These are phyloP conservation scores for Jaminaea rosea DNA, from an alignment of 1,284 basidiomycete species.

Conservation along the genomic window DNA sequence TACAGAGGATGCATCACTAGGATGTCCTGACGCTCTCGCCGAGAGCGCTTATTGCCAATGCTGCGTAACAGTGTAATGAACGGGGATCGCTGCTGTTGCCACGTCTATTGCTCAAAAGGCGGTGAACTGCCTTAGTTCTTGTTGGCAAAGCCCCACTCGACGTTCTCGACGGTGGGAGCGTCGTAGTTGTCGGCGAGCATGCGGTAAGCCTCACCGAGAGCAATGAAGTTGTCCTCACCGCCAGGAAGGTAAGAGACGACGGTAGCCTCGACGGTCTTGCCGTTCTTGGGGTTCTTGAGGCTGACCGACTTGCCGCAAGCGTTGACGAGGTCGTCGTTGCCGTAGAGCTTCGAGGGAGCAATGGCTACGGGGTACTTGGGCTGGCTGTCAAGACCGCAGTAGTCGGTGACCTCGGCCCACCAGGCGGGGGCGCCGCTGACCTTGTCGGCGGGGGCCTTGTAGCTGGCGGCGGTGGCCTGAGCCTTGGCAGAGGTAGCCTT, in stretches of 20 bases:
- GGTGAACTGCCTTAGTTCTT: not conserved
- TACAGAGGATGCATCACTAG: too few relatives aligned
- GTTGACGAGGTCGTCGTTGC: conserved; percentile 15
- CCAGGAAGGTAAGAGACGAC: conserved; percentile 21
- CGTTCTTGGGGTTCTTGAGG: conserved; percentile 30
- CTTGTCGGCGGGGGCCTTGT: too few relatives aligned
- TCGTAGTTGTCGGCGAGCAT: conserved; percentile 17
- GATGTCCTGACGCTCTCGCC: too few relatives aligned
- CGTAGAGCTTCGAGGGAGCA: conserved; percentile 16
- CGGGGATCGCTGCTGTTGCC: not conserved
- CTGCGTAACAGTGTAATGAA: not conserved
- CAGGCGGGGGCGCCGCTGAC: conserved; percentile 24
- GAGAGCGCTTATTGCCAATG: too few relatives aligned
- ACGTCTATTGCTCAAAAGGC: not conserved
- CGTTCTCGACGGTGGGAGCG: conserved; percentile 20
- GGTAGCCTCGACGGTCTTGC: conserved; percentile 27
- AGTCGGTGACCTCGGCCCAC: conserved; percentile 18
- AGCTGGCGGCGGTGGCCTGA: too few relatives aligned
- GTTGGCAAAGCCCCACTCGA: conserved; percentile 26
- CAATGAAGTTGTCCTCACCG: conserved; percentile 13
- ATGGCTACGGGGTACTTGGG: conserved; percentile 24
- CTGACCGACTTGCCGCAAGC: conserved; percentile 34
- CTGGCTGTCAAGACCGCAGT: conserved; percentile 15
- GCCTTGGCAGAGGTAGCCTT: not conserved
- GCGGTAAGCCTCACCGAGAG: conserved; percentile 23